Base-by-base conservation (phyloP, 2,329 filamentous ascomycete genomes). In the Microdochium trichocladiopsis region DNA sequence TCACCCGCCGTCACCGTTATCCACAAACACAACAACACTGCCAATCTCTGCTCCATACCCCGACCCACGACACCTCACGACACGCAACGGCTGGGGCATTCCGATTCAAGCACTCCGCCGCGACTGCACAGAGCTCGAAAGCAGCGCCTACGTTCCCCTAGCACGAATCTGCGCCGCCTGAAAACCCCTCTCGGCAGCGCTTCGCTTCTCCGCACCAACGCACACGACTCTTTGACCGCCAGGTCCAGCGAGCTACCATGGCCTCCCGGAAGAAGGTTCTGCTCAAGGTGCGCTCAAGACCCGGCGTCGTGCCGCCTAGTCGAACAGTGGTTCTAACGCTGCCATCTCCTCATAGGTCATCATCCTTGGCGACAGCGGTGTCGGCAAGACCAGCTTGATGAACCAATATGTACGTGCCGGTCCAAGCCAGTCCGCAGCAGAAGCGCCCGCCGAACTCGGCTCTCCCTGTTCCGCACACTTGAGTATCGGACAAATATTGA, bases 321-420 rank as follows among this genome's bases (percentile, higher is more conserved):
- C 61, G 56, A 24, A 48, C 22, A 22, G 25, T 51, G 49, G 16
- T 1, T n/a, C 31, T 53, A 47, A 55, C 50, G 14, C 47, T 24
- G 50, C 3, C 14, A 24, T 22, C n/a, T 25, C 36, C 23, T 50
- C 58, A 47, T 64, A 97, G 93, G 92, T 99, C 67, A 99, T 99
- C 67, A 97, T 99, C 74, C 86, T 99, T 63, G 94, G 94, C 64
- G 94, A 99, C 73, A 97, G 93, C 73, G 94, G 94, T 75, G 94
- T 99, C 57, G 94, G 94, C 71, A 99, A 99, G 82, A 99, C 94
- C 56, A 96, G 91, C 74, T 85, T 99, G 83, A 99, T 99, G 94
- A 99, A 99, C 77, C 94, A 99, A 97, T 99, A 97, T 89, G 94
- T 97, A 84, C 71, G 88, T 62, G 51, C n/a, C 49, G 51, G 25